Evolutionary conservation across 192 early-diverging fungal genomes (phyloP), one percentile per base, ranked within the genome.

Genomic region (Gonapodya sp.): DNA sequence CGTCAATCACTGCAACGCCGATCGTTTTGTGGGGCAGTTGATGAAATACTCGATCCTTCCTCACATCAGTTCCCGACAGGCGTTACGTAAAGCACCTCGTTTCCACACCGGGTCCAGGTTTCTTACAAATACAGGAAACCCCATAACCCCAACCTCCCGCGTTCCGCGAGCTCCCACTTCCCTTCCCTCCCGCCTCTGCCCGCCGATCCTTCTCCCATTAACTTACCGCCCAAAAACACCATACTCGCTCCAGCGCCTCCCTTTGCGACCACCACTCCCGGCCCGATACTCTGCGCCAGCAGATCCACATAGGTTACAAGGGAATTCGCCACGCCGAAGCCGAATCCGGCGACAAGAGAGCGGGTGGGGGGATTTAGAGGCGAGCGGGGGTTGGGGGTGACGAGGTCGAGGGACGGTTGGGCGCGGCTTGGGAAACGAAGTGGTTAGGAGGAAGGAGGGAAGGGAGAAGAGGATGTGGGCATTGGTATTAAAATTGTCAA

Each of bases 251-350:
- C 46, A 30, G 89, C 89, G 82, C 93, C 94, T 0, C 93, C 94
- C 0, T 81, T 85, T 72, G 92, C 93, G 82, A 88, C 86, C 1
- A 94, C 78, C 0, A 93, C 88, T 35, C 92, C 94, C 0, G 94
- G 91, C 18, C 91, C 91, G 36, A 89, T 73, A n/a, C 93, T 90
- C n/a, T 92, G 84, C 34, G 91, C 89, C 24, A 95, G 83, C 35
- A 87, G 83, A 8, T 93, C 85, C 14, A 93, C 87, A 75, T 91
- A 95, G 1, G 89, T 89, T n/a, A 93, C 87, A 32, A 93, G 83
- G 1, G 89, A 91, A 73, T 85, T 91, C 87, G 92, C 93, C 31
- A 93, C 36, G 16, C 94, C 94, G 82, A 93, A 94, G 0, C 94
- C 93, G 36, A 90, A 84, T 36, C 93, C 93, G 74, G 85, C 83